Percentiles rank a stretch among this genome's conserved stretches.
phyloP scores from a whole-genome alignment of 805 yeast species.

The Candida dajiaensis region DNA sequence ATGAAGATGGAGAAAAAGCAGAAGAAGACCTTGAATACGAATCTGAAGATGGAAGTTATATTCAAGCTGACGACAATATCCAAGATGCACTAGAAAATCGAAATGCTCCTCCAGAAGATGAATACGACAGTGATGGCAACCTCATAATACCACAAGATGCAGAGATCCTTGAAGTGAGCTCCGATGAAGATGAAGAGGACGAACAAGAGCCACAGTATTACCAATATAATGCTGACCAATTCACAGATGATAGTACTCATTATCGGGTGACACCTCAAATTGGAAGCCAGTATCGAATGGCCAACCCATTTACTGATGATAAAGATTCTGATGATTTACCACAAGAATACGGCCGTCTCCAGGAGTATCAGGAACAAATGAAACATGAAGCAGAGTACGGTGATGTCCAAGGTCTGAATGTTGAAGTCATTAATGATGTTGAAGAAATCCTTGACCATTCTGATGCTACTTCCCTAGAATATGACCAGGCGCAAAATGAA shows the following conservation, averaged over 20 bases:
- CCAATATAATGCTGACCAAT: neutral
- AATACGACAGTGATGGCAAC: neutral
- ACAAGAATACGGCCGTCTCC: neutral
- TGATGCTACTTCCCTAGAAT: neutral
- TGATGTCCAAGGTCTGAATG: neutral
- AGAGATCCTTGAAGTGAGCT: neutral
- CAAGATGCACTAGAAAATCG: neutral
- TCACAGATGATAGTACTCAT: neutral
- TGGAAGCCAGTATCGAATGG: neutral
- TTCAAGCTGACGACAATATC: neutral
- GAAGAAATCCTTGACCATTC: neutral
- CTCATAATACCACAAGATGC: neutral
- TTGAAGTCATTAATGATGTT: neutral
- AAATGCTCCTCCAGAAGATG: neutral
- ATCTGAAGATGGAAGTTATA: neutral
- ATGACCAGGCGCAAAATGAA: neutral
- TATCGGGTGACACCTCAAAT: neutral
- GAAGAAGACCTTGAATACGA: slow-evolving; percentile 7
- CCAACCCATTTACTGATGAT: neutral
- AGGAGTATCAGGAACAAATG: neutral
- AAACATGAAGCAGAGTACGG: neutral
- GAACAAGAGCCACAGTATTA: neutral
- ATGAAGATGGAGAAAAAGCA: neutral
- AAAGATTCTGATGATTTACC: neutral
- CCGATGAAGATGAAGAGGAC: neutral